phyloP scores from a whole-genome alignment of 202 grass and related monocot genomes.

The Zoysia matrella region DNA sequence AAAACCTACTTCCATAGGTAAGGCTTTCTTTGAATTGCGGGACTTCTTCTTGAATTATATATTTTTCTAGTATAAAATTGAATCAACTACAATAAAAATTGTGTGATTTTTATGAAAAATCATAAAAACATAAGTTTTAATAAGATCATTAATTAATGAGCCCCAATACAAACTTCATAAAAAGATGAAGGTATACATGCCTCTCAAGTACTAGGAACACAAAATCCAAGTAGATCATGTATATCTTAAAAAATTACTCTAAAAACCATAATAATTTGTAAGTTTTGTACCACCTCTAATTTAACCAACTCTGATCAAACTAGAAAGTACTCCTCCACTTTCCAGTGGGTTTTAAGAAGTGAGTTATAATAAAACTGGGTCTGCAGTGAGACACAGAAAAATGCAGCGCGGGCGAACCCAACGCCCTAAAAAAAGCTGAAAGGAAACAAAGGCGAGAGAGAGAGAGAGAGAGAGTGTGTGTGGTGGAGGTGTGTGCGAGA shows the following conservation, averaged over 20 bases:
- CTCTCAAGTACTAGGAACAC: not conserved
- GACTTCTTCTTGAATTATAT: no score
- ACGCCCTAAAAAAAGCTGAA: constrained; percentile 46
- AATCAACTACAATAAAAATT: no score
- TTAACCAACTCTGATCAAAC: constrained; percentile 26
- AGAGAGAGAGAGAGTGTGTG: not conserved
- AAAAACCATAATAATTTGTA: not conserved
- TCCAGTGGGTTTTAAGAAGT: constrained; percentile 16
- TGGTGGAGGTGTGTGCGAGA: not conserved
- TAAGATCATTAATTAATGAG: no score
- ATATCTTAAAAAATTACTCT: not conserved
- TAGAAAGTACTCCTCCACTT: constrained; percentile 24
- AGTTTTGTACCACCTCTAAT: not conserved
- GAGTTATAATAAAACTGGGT: not conserved
- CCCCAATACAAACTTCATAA: no score
- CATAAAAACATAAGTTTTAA: no score
- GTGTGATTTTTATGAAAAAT: no score
- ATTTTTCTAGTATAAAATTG: no score
- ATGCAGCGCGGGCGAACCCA: constrained; percentile 38
- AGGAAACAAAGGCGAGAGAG: not conserved
- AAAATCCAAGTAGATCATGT: not conserved
- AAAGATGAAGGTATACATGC: no score
- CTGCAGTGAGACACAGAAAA: not conserved
- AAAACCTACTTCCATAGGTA: no score
- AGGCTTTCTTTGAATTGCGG: no score